These are phyloP conservation scores for Coemansia sp. DNA, from an alignment of 192 early-diverging fungal species.

Conservation along the genomic window DNA sequence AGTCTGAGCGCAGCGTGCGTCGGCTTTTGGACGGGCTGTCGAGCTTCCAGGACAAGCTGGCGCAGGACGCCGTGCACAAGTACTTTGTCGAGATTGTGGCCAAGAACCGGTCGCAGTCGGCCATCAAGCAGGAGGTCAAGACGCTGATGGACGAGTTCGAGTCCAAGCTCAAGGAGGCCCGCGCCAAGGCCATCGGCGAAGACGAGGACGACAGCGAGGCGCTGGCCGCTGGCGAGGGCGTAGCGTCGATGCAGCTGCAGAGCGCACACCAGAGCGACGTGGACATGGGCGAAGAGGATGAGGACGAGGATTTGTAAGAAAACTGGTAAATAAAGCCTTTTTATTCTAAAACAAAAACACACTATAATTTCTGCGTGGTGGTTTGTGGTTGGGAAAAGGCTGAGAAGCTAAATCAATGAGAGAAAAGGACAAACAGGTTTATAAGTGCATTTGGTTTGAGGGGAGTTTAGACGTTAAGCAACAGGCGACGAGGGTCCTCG, in stretches of 20 bases:
- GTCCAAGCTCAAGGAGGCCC: conserved; percentile 68
- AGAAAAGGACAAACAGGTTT: conserved; percentile 2
- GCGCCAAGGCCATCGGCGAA: conserved; percentile 67
- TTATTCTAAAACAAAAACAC: not conserved
- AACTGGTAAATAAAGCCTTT: not conserved
- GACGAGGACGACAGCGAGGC: conserved; percentile 49
- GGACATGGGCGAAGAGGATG: conserved; percentile 10
- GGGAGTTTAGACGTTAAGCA: conserved; percentile 75
- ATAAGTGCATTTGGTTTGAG: not conserved
- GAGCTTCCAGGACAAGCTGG: conserved; percentile 88
- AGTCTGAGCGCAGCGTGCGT: conserved; percentile 81
- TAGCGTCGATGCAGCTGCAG: conserved; percentile 1
- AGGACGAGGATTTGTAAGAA: conserved; percentile 13
- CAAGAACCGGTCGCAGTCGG: conserved; percentile 61
- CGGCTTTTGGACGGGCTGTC: conserved; percentile 82
- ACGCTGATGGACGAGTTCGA: conserved; percentile 84
- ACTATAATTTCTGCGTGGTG: not conserved
- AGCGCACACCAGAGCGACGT: conserved; percentile 13
- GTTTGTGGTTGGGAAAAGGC: too few species aligned
- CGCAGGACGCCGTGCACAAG: conserved; percentile 82
- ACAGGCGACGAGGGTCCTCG: conserved; percentile 91
- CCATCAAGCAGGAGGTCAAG: conserved; percentile 78
- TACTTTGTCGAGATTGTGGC: conserved; percentile 80
- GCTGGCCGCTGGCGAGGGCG: conserved; percentile 3
- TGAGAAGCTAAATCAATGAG: too few species aligned